A percentile compares a stretch with the other conserved stretches of the same genome.
Conservation (phyloP, 495 filamentous ascomycete genomes). For the Talaromyces adpressus region DNA sequence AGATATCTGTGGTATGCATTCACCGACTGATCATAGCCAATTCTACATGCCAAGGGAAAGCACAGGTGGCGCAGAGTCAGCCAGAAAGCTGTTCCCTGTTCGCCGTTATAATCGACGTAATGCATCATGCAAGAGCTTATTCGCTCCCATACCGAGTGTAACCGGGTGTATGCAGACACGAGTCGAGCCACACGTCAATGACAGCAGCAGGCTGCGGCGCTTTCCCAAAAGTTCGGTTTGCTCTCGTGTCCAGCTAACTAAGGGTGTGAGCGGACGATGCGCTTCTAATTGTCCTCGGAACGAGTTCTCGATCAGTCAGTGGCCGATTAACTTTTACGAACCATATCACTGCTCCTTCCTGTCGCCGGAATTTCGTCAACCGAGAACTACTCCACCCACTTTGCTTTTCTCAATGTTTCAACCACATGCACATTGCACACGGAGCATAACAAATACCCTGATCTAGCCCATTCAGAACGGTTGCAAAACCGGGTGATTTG, state of each 20-base stretch:
- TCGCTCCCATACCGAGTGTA: neutral
- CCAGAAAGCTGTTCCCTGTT: neutral
- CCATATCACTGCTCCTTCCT: neutral
- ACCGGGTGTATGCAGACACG: neutral
- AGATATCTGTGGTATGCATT: neutral
- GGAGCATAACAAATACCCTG: neutral
- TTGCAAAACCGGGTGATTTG: neutral
- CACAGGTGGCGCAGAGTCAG: neutral
- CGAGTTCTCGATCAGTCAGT: neutral
- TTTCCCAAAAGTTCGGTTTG: neutral
- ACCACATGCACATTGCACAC: neutral
- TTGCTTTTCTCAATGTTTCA: neutral
- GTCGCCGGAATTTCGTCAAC: neutral
- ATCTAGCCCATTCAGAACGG: neutral
- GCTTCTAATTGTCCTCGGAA: neutral
- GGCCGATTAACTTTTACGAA: neutral
- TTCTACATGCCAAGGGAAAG: neutral
- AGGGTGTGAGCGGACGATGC: neutral
- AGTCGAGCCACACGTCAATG: neutral
- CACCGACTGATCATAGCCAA: neutral
- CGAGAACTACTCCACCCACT: neutral
- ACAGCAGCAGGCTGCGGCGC: neutral
- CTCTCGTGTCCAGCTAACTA: neutral
- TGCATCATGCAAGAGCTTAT: conserved; percentile 1
- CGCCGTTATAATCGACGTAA: neutral